Base-by-base conservation (phyloP, 140 eudicot genomes). In the Flaveria floridana region DNA sequence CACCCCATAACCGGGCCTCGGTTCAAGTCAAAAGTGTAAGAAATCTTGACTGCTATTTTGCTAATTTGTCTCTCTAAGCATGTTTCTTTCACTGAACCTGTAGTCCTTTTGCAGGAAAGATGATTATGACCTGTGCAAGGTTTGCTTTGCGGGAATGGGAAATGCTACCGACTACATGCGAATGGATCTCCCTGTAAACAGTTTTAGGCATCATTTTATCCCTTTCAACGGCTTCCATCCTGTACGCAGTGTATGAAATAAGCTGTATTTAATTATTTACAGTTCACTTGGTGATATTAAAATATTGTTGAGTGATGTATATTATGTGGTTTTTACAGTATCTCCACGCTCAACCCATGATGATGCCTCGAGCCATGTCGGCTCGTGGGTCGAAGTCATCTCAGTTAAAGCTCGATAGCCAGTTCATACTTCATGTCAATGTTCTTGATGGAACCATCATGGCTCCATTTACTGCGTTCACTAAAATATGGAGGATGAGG, bases 401-500 rank as follows among this genome's bases (percentile, higher is more conserved):
- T 57, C 85, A 81, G 19, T 63, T 80, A n/a, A 85, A 86, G 79
- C 82, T 91, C 2, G 96, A 88, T 61, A 91, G 97, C 68, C 83
- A 85, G 56, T 95, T 95, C 85, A 85, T 91, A 68, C 82, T 72
- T 20, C 97, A 95, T 82, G 90, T 95, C 21, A 95, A 80, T 66
- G 65, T 95, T 39, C 56, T 81, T 21, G 99, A 95, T 86, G 99
- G 97, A 11, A 88, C 97, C 68, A 62, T 85, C 30, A 78, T 95
- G 88, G 89, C 91, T 71, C 99, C 96, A 6, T 78, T 44, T 9
- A 87, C 89, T 23, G 73, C 77, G 25, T 95, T 95, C 53, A 95
- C 96, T 16, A 95, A 95, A 78, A 87, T 95, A 57, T 95, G 97
- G 97, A 80, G 88, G 78, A 82, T 95, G 96, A 86, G 83, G 87